Base-by-base conservation (phyloP, 805 yeast genomes). In the Ogataea siamensis region DNA sequence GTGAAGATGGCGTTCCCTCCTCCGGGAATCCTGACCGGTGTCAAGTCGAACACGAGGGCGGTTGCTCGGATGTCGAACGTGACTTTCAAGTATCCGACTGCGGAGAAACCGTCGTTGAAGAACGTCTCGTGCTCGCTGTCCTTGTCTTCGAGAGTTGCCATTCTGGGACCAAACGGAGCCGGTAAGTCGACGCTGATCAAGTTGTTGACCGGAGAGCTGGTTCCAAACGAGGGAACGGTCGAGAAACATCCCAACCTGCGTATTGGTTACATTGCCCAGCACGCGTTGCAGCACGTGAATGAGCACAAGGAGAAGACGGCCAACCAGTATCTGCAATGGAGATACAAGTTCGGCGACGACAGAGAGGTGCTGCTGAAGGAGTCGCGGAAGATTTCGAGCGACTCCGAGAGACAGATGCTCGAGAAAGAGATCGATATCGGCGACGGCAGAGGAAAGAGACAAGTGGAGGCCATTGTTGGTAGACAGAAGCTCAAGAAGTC, bases 1-100 rank as follows among this genome's bases (percentile, higher is more conserved):
- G 93, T 91, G 41, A 86, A 89, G 67, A 91, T 91, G 97, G 87
- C 87, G 18, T 93, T 91, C 86, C 99, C 99, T 53, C 91, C 96
- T 7, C 97, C 98, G 43, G 99, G 99, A 54, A 83, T 93, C 49
- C 72, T 93, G 54, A 82, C 96, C n/a, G 99, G 99, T 65, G 97
- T 91, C 37, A 85, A 89, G 64, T 88, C 97, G 25, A 85, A 76
- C 62, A 88, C 98, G 5, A 80, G 96, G 62, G 86, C 98, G 41
- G 95, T 91, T 58, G 67, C 67, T 2, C 58, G 58, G 40, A 75
- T 93, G 83, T 57, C 81, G 21, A 72, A 85, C 61, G 96, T 89
- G 15, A 81, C 94, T 2, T 93, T 87, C 65, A 56, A 85, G 27
- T 91, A 93, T 60, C 97, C 98, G 18, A 95, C 96, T 41, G 86